Evolutionary conservation across 2,329 filamentous ascomycete genomes (phyloP).

Genomic region (Huntiella moniliformis): DNA sequence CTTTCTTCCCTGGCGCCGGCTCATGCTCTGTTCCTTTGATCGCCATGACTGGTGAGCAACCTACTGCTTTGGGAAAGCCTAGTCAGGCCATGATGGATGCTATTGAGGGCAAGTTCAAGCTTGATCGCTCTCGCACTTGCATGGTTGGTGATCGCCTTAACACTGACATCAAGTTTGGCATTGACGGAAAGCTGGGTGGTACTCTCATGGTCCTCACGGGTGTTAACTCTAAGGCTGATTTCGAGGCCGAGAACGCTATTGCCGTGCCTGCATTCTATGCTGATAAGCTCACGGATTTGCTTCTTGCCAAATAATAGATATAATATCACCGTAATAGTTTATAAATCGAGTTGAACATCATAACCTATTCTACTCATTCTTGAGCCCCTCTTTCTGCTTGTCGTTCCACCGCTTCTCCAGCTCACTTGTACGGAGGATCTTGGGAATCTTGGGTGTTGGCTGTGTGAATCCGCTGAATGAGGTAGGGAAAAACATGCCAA

Average conservation of each 20-base stretch:
- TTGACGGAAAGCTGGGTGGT: constrained; percentile 77
- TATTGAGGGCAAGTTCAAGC: constrained; percentile 84
- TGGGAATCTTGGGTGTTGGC: constrained; percentile 21
- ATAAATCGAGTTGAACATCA: constrained; percentile 3
- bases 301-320: constrained; percentile 11
- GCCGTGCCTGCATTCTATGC: constrained; percentile 69
- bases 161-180: constrained; percentile 89
- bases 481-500: constrained; percentile 66
- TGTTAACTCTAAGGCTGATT: constrained; percentile 69
- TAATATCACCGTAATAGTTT: constrained; percentile 7
- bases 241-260: constrained; percentile 47
- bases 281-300: constrained; percentile 64
- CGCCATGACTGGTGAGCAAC: constrained; percentile 50
- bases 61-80: constrained; percentile 74
- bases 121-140: constrained; percentile 68
- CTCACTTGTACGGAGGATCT: constrained; percentile 32
- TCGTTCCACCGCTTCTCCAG: constrained; percentile 21
- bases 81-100: constrained; percentile 99
- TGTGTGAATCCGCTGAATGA: constrained; percentile 24
- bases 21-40: constrained; percentile 60
- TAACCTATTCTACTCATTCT: not conserved
- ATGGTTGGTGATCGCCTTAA: constrained; percentile 92
- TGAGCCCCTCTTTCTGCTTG: constrained; percentile 7
- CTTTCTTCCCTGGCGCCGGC: constrained; percentile 82
- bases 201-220: constrained; percentile 84